Evolutionary conservation across 1,284 basidiomycete genomes (phyloP).

Genomic region (Hortiboletus rubellus): DNA sequence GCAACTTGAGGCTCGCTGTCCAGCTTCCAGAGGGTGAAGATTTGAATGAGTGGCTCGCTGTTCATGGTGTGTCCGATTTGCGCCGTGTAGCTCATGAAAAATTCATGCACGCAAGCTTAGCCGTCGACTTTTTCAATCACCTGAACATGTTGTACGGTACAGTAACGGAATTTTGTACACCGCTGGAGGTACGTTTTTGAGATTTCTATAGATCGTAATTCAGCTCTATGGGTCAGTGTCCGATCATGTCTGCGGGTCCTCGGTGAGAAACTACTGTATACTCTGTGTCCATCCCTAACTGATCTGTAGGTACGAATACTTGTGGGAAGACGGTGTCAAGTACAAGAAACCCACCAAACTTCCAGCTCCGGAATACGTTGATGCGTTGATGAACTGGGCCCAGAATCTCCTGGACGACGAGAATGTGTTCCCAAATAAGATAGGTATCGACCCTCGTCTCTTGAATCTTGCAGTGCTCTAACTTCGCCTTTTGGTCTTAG

Average conservation of each 20-base stretch:
- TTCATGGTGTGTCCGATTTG: slow-evolving; percentile 71
- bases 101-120: slow-evolving; percentile 42
- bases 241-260: slow-evolving; percentile 98
- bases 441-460: slow-evolving; percentile 55
- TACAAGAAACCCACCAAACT: slow-evolving; percentile 95
- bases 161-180: slow-evolving; percentile 95
- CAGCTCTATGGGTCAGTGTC: slow-evolving; percentile 60
- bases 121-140: slow-evolving; percentile 96
- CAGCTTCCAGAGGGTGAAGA: slow-evolving; percentile 94
- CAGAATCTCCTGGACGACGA: slow-evolving; percentile 94
- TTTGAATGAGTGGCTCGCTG: slow-evolving; percentile 93
- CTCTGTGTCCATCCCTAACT: slow-evolving; percentile 13
- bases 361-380: slow-evolving; percentile 95
- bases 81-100: neutral
- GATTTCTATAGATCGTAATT: slow-evolving; percentile 16
- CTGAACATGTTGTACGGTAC: slow-evolving; percentile 96
- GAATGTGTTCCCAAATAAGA: slow-evolving; percentile 90
- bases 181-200: slow-evolving; percentile 68
- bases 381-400: slow-evolving; percentile 99
- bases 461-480: neutral
- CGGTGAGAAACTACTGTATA: slow-evolving; percentile 54
- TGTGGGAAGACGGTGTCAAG: slow-evolving; percentile 95
- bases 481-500: slow-evolving; percentile 40
- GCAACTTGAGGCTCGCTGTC: slow-evolving; percentile 88
- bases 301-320: slow-evolving; percentile 79